phyloP scores from a whole-genome alignment of 352 stramenopile genomes.

The Phytophthora pini region DNA sequence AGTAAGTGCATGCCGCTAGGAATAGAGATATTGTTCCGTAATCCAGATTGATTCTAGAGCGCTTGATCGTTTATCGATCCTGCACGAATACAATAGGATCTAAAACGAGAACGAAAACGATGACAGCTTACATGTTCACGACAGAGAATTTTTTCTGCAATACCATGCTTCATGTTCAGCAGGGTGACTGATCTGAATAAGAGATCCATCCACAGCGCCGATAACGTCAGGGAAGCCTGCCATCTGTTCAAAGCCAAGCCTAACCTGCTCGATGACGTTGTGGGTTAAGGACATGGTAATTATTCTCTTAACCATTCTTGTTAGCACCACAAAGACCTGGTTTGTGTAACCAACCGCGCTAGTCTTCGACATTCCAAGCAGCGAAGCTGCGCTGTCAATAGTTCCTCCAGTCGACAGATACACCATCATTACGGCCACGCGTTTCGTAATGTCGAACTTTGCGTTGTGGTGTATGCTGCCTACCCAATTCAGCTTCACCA shows the following conservation, averaged over 20 bases:
- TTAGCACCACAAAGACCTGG: constrained; percentile 3
- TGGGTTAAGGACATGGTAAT: too few species aligned
- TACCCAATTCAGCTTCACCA: background rate
- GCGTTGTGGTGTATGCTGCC: background rate
- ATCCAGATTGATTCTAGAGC: constrained; percentile 17
- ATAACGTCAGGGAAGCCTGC: constrained; percentile 21
- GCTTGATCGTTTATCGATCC: constrained; percentile 28
- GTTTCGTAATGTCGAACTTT: background rate
- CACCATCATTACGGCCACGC: constrained; percentile 6
- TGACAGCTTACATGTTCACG: constrained; percentile 29
- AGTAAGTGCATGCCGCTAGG: constrained; percentile 1
- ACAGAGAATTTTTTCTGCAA: constrained; percentile 21
- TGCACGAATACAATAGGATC: constrained; percentile 13
- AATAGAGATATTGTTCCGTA: constrained; percentile 7
- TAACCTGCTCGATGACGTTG: too few species aligned
- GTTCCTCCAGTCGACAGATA: constrained; percentile 9
- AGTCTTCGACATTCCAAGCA: constrained; percentile 5
- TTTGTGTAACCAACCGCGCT: constrained; percentile 4
- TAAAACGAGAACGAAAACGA: constrained; percentile 20
- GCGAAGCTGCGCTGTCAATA: constrained; percentile 9
- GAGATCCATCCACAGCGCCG: constrained; percentile 5
- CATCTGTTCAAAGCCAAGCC: background rate
- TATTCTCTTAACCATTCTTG: background rate
- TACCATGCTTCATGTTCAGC: constrained; percentile 28
- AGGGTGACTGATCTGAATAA: constrained; percentile 8